Percentiles rank a stretch among this genome's conserved stretches.
phyloP scores from a whole-genome alignment of 257 asterid species.

The Catharanthus roseus region DNA sequence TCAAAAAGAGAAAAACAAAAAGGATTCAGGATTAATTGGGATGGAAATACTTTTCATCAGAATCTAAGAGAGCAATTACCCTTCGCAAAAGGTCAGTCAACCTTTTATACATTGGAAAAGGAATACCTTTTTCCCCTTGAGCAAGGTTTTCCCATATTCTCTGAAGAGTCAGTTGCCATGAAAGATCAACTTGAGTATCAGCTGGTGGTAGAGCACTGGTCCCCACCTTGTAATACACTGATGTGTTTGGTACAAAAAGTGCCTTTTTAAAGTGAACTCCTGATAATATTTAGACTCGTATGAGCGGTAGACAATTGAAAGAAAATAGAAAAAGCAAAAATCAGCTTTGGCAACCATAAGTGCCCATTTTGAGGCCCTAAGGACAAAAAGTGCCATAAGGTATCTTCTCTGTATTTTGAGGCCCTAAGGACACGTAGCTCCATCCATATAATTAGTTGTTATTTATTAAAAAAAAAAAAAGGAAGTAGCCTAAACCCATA shows the following conservation, averaged over 20 bases:
- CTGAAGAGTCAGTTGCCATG: slow-evolving; percentile 92
- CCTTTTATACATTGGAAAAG: neutral
- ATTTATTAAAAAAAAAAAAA: neutral
- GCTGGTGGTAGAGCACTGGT: slow-evolving; percentile 36
- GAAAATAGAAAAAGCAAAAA: slow-evolving; percentile 1
- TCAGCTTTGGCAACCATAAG: neutral
- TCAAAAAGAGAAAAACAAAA: neutral
- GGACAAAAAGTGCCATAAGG: neutral
- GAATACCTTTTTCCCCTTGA: slow-evolving; percentile 53
- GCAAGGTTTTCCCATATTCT: slow-evolving; percentile 74
- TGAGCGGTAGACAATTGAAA: neutral
- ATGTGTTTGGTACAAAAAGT: slow-evolving; percentile 81
- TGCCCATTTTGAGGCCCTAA: neutral
- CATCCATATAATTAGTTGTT: neutral
- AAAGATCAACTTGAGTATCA: slow-evolving; percentile 70
- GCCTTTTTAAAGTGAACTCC: slow-evolving; percentile 86
- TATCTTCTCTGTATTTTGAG: neutral
- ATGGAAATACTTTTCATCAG: too few species aligned
- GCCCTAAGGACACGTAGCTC: neutral
- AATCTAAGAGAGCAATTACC: neutral
- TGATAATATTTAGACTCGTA: slow-evolving; percentile 27
- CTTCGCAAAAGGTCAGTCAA: neutral
- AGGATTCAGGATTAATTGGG: neutral
- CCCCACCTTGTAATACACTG: slow-evolving; percentile 88
- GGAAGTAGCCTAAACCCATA: neutral